Evolutionary conservation across 1,284 basidiomycete species (phyloP), one percentile per base, ranked within the genome.

Genomic region (Ceratobasidium sp.): DNA sequence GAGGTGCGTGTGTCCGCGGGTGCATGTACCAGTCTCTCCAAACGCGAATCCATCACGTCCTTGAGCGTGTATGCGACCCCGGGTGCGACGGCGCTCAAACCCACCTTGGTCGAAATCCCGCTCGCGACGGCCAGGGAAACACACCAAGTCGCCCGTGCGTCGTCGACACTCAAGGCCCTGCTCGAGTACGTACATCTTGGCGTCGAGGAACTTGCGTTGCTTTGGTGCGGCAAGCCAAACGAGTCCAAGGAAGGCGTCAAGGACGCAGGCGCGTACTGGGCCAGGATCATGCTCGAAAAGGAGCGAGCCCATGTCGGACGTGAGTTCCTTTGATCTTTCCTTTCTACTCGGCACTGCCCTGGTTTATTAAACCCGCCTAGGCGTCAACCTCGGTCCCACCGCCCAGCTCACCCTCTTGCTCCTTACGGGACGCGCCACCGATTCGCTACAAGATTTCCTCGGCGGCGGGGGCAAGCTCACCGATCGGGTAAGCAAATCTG

Each of bases 381-480:
- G 65, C 12, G 65, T 56, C 25, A 55, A 42, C 2, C 53, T 68
- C 13, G 65, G 65, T 20, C 83, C 88, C 31, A 81, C 91, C 42
- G 77, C 90, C 54, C 91, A 92, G 74, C 79, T 93, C 65, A 91
- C 88, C n/a, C 79, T 80, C 56, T 81, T 92, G 69, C 82, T 93
- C 43, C 82, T 87, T 22, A 89, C 89, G 25, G 90, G 90, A 8
- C 82, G 85, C 67, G 79, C 85, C 22, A 86, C 89, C 31, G 89
- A 90, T 68, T 80, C 88, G 4, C 79, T 93, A 34, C 75, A 79
- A 45, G 91, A 92, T 77, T 90, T 89, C 76, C 81, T 93, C 60
- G 86, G 87, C 17, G 90, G 89, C 73, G 85, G 85, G 22, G 90
- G 92, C 74, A 87, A 88, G 74, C 89, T 89, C 83, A 91, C 87